Evolutionary conservation across 768 basidiomycete genomes (phyloP).

Genomic region (Hemileccinum rubropunctum): DNA sequence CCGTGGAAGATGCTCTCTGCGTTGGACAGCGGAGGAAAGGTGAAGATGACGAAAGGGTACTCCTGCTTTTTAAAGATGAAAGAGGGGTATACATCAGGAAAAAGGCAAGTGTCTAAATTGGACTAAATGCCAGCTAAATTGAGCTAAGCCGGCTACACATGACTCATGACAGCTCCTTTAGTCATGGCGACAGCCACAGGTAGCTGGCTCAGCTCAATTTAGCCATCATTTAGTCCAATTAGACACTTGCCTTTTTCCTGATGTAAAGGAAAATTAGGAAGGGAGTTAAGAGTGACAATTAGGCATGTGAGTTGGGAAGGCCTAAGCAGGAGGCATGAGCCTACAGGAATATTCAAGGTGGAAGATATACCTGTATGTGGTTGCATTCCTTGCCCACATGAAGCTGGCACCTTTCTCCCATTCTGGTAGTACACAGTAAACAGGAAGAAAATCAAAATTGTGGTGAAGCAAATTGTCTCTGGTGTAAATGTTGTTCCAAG

Average conservation of each 20-base stretch:
- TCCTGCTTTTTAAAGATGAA: constrained; percentile 74
- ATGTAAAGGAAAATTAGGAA: constrained; percentile 49
- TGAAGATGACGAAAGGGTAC: constrained; percentile 70
- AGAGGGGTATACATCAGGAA: too few species aligned
- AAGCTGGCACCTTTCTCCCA: not conserved
- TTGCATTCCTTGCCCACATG: not conserved
- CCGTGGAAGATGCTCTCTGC: constrained; percentile 68
- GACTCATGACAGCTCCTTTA: too few species aligned
- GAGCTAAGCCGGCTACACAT: too few species aligned
- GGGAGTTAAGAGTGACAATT: constrained; percentile 55
- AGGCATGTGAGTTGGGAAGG: constrained; percentile 53
- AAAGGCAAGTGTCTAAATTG: too few species aligned
- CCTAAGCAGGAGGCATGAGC: constrained; percentile 74
- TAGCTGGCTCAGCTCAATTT: too few species aligned
- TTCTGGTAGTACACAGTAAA: constrained; percentile 66
- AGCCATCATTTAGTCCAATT: too few species aligned
- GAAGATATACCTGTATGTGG: constrained; percentile 64
- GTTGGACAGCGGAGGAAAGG: constrained; percentile 64
- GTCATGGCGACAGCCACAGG: too few species aligned
- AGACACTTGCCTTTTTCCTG: too few species aligned
- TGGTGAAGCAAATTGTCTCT: constrained; percentile 76
- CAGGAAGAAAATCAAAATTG: constrained; percentile 77
- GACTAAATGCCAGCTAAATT: too few species aligned
- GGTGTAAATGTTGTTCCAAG: constrained; percentile 62
- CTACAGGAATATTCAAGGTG: constrained; percentile 61